Base-by-base conservation (phyloP, 768 basidiomycete species). In the Serendipita sp. region DNA sequence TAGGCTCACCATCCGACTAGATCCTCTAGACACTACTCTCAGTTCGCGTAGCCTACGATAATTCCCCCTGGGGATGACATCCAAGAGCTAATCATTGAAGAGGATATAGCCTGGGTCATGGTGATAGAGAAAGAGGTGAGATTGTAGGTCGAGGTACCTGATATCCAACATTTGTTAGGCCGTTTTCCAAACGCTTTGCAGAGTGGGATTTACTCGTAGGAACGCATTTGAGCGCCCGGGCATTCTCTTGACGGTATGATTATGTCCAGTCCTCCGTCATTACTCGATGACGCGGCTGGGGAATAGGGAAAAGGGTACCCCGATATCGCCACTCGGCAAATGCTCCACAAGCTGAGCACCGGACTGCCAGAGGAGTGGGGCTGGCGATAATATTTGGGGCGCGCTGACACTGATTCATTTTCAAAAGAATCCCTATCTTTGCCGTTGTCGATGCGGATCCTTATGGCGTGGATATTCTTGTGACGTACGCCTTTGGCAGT, bases 231-330 rank as follows among this genome's bases (percentile, higher is more conserved):
- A 83, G 0, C 86, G 88, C 0, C 73, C 76, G 44, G 93, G 91
- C 1, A 71, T 93, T 18, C 77, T 92, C 47, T 79, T 95, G 69
- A 95, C 93, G 3, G 93, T 90, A 67, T 56, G 72, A 64, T 3
- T 18, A 28, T 60, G 15, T 35, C 51, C 52, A 63, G 38, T 23
- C 32, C 4, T 36, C 1, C 8, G 8, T 51, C 8, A 7, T 32
- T 18, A 8, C n/a, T n/a, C 8, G 18, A 18, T 51, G 30, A 18
- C 48, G n/a, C n/a, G n/a, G 16, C 13, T 41, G 38, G 38, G 7
- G 7, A 5, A 30, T 68, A 96, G 93, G 96, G 96, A 0, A 98
- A 96, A 72, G 96, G 96, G 2, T 98, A 95, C 74, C 96, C 96
- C 0, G 96, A 99, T 71, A 74, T 96, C 3, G 87, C 92, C 2